phyloP scores from a whole-genome alignment of 441 rosid genomes.

The Adansonia rubrostipa region DNA sequence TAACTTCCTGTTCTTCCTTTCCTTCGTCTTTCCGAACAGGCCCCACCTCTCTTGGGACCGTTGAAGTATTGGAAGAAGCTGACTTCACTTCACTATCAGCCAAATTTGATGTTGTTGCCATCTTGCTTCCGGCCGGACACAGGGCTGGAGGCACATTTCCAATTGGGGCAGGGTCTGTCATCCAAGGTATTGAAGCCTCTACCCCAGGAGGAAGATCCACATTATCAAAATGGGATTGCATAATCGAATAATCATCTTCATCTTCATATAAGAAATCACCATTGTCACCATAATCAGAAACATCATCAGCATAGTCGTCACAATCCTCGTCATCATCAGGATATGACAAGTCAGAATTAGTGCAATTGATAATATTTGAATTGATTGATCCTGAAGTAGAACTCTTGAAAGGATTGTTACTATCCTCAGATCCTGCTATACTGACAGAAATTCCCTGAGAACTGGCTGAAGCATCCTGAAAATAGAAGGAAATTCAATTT shows the following conservation, averaged over 20 bases:
- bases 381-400: conserved; percentile 38
- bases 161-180: conserved; percentile 37
- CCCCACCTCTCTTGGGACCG: conserved; percentile 31
- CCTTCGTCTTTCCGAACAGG: conserved; percentile 32
- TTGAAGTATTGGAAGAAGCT: conserved; percentile 36
- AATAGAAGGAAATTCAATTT: conserved; percentile 15
- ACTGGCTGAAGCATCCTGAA: conserved; percentile 44
- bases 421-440: conserved; percentile 34
- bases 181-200: conserved; percentile 56
- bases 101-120: conserved; percentile 8
- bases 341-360: conserved; percentile 43
- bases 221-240: conserved; percentile 56
- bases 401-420: conserved; percentile 35
- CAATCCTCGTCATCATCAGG: conserved; percentile 31
- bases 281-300: conserved; percentile 37
- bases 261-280: conserved; percentile 36
- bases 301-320: conserved; percentile 34
- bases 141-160: conserved; percentile 23
- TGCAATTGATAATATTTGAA: conserved; percentile 34
- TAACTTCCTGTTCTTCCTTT: conserved; percentile 27
- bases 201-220: conserved; percentile 66
- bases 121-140: conserved; percentile 27
- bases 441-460: conserved; percentile 33
- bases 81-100: conserved; percentile 30
- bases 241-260: conserved; percentile 33